phyloP scores from a whole-genome alignment of 345 rosid genomes.

The Salix arbutifolia region DNA sequence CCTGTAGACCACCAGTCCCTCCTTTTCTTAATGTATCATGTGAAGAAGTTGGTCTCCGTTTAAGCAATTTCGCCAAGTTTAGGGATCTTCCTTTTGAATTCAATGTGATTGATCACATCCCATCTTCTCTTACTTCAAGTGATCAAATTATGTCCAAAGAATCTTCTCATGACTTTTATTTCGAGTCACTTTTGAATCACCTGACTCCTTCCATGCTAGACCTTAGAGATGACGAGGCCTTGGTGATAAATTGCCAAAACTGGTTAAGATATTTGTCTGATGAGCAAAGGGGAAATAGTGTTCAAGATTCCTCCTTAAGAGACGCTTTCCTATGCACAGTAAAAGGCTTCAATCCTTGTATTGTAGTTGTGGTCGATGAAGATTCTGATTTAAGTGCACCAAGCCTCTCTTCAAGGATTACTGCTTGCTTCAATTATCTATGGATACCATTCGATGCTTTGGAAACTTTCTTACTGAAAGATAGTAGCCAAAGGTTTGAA shows the following conservation, averaged over 20 bases:
- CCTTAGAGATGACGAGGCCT: slow-evolving; percentile 47
- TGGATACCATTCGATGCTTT: slow-evolving; percentile 76
- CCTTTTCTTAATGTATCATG: slow-evolving; percentile 48
- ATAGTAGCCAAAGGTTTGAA: slow-evolving; percentile 52
- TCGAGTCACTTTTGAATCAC: slow-evolving; percentile 36
- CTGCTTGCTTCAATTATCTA: slow-evolving; percentile 58
- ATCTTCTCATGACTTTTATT: slow-evolving; percentile 13
- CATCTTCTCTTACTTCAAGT: not conserved
- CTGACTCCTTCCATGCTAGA: slow-evolving; percentile 31
- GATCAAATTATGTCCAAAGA: slow-evolving; percentile 17
- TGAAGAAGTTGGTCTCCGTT: slow-evolving; percentile 52
- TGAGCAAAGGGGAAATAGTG: slow-evolving; percentile 18
- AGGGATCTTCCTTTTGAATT: slow-evolving; percentile 57
- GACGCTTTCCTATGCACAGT: slow-evolving; percentile 42
- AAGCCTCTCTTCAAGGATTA: slow-evolving; percentile 46
- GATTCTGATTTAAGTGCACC: slow-evolving; percentile 50
- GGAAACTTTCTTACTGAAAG: slow-evolving; percentile 63
- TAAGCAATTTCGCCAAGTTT: slow-evolving; percentile 53
- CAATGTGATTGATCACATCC: slow-evolving; percentile 26
- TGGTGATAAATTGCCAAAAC: slow-evolving; percentile 62
- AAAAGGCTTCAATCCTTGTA: slow-evolving; percentile 43
- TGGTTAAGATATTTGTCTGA: slow-evolving; percentile 59
- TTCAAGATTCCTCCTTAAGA: slow-evolving; percentile 22
- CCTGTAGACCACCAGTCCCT: slow-evolving; percentile 48
- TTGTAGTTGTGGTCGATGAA: slow-evolving; percentile 51